Evolutionary conservation across 164 flowering plant species (phyloP).

Genomic region (Dillenia suffruticosa): DNA sequence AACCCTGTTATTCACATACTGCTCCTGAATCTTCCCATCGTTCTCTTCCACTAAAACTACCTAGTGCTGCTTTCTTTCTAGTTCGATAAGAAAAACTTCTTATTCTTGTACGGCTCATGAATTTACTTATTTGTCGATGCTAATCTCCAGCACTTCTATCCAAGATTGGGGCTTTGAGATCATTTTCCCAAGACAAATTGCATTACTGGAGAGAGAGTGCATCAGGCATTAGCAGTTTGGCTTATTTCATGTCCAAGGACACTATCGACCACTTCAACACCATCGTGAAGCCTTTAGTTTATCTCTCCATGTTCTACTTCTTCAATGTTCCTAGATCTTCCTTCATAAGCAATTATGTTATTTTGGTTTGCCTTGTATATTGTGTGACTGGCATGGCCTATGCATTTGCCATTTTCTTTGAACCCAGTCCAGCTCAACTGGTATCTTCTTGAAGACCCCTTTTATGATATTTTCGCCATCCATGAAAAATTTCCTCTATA

Average conservation of each 20-base stretch:
- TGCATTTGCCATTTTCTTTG: slow-evolving; percentile 67
- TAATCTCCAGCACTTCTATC: slow-evolving; percentile 70
- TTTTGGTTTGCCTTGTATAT: slow-evolving; percentile 79
- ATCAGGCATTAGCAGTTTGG: slow-evolving; percentile 87
- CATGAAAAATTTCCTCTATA: not conserved
- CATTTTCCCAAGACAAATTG: slow-evolving; percentile 82
- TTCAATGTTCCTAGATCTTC: slow-evolving; percentile 95
- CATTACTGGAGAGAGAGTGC: slow-evolving; percentile 89
- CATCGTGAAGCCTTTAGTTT: slow-evolving; percentile 79
- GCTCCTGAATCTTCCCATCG: not conserved
- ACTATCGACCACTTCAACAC: slow-evolving; percentile 84
- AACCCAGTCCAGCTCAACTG: slow-evolving; percentile 90
- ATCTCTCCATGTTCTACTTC: slow-evolving; percentile 96
- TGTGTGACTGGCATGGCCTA: slow-evolving; percentile 97
- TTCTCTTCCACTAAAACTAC: not conserved
- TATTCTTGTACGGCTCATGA: too few species aligned
- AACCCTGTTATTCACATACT: not conserved
- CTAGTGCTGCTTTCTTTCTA: not conserved
- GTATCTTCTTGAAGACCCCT: slow-evolving; percentile 29
- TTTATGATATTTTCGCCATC: not conserved
- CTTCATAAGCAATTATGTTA: slow-evolving; percentile 63
- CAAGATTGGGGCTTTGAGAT: slow-evolving; percentile 85
- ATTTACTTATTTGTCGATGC: not conserved
- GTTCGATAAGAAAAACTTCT: not conserved
- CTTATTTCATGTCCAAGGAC: slow-evolving; percentile 86